A percentile compares a stretch with the other conserved stretches of the same genome.
Evolutionary conservation across 1,284 basidiomycete genomes (phyloP).

Genomic region (Cronartium quercuum): DNA sequence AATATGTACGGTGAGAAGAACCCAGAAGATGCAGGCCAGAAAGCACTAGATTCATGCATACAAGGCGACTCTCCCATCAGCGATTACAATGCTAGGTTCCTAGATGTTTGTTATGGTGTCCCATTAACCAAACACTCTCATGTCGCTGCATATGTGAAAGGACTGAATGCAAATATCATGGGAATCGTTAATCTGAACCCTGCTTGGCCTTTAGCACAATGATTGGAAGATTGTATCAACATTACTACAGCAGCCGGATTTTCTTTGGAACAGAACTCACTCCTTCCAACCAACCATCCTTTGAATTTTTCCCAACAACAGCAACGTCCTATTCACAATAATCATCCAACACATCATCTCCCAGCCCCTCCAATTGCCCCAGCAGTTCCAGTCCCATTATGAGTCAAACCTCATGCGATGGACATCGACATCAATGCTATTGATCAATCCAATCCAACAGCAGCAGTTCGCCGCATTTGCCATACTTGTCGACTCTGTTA

Average conservation of each 20-base stretch:
- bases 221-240: not conserved
- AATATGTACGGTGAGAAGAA: constrained; percentile 6
- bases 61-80: not conserved
- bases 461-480: too few relatives aligned
- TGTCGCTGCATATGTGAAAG: not conserved
- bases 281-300: not conserved
- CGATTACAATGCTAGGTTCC: constrained; percentile 10
- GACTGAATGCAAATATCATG: not conserved
- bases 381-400: too few relatives aligned
- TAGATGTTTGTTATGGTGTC: constrained; percentile 8
- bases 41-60: not conserved
- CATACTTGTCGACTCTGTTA: too few relatives aligned
- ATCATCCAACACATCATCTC: too few relatives aligned
- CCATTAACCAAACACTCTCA: not conserved
- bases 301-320: not conserved
- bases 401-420: too few relatives aligned
- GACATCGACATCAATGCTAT: too few relatives aligned
- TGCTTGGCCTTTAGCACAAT: too few relatives aligned
- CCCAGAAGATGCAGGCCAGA: not conserved
- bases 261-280: not conserved
- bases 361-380: too few relatives aligned
- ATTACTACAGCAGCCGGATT: not conserved
- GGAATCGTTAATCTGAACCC: too few relatives aligned
- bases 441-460: too few relatives aligned
- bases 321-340: too few relatives aligned